Conservation (phyloP, 2,329 filamentous ascomycete species). For the Calycina herbarum region DNA sequence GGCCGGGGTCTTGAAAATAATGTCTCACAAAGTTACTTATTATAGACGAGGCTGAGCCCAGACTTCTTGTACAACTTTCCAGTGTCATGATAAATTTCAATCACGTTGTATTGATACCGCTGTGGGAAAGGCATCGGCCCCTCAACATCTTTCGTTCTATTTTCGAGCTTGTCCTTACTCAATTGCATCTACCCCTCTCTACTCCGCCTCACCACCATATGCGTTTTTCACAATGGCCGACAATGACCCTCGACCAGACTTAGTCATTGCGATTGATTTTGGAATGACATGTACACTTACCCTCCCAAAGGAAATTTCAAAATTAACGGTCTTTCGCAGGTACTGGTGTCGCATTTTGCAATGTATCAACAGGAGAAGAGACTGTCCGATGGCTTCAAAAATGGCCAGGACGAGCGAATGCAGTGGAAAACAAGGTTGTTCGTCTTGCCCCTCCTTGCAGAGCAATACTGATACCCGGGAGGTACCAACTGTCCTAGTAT, state of each 20-base stretch:
- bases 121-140: too few relatives aligned
- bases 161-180: not conserved
- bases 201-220: conserved; percentile 35
- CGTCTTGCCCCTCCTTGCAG: not conserved
- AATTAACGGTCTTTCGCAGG: conserved; percentile 4
- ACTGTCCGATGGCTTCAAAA: conserved; percentile 21
- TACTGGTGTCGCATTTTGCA: conserved; percentile 24
- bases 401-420: conserved; percentile 23
- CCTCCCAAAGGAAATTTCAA: not conserved
- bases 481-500: conserved; percentile 26
- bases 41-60: too few relatives aligned
- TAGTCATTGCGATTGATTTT: conserved; percentile 26
- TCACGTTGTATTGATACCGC: too few relatives aligned
- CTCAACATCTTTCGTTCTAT: too few relatives aligned
- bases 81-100: too few relatives aligned
- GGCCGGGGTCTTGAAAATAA: too few relatives aligned
- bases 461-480: not conserved
- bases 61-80: too few relatives aligned
- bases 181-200: not conserved
- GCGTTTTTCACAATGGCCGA: conserved; percentile 9
- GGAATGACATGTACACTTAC: conserved; percentile 24
- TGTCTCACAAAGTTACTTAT: too few relatives aligned
- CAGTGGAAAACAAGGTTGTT: conserved; percentile 22
- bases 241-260: conserved; percentile 22
- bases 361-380: conserved; percentile 18